phyloP scores from a whole-genome alignment of 805 yeast genomes.

The Starmerella vitae region DNA sequence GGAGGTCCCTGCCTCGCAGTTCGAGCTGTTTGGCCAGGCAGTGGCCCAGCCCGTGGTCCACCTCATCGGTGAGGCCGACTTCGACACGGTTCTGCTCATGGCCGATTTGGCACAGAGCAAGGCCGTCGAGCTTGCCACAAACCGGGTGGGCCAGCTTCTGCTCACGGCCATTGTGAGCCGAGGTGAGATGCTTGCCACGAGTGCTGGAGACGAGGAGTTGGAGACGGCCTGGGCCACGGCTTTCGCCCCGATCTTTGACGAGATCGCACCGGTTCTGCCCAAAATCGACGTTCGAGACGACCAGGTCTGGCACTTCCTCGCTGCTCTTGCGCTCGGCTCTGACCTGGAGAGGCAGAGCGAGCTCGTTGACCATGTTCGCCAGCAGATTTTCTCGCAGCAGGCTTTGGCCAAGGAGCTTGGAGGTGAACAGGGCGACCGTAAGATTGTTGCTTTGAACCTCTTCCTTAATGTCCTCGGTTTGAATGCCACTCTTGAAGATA shows the following conservation, averaged over 20 bases:
- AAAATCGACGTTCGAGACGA: constrained; percentile 63
- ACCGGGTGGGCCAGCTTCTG: constrained; percentile 71
- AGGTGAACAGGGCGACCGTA: constrained; percentile 40
- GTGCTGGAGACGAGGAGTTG: constrained; percentile 31
- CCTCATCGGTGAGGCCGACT: constrained; percentile 66
- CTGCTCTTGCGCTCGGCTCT: constrained; percentile 85
- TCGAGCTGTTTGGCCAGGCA: constrained; percentile 51
- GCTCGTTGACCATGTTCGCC: constrained; percentile 86
- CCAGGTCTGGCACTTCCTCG: constrained; percentile 85
- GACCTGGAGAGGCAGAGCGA: constrained; percentile 76
- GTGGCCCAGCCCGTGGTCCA: constrained; percentile 75
- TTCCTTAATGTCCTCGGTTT: constrained; percentile 94
- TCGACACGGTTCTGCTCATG: constrained; percentile 64
- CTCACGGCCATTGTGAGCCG: constrained; percentile 83
- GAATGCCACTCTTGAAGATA: constrained; percentile 80
- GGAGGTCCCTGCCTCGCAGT: constrained; percentile 39
- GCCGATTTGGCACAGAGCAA: constrained; percentile 60
- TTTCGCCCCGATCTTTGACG: constrained; percentile 68
- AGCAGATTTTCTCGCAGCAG: constrained; percentile 72
- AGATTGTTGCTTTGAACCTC: constrained; percentile 70
- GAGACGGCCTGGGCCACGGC: constrained; percentile 64
- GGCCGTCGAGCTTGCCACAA: constrained; percentile 39
- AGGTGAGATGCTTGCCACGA: constrained; percentile 62
- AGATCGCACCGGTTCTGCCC: constrained; percentile 63
- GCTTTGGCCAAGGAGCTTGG: constrained; percentile 38